Percentiles rank a stretch among this genome's conserved stretches.
These are phyloP conservation scores for Termitomyces heimii DNA, from an alignment of 768 basidiomycete species.

Conservation along the genomic window DNA sequence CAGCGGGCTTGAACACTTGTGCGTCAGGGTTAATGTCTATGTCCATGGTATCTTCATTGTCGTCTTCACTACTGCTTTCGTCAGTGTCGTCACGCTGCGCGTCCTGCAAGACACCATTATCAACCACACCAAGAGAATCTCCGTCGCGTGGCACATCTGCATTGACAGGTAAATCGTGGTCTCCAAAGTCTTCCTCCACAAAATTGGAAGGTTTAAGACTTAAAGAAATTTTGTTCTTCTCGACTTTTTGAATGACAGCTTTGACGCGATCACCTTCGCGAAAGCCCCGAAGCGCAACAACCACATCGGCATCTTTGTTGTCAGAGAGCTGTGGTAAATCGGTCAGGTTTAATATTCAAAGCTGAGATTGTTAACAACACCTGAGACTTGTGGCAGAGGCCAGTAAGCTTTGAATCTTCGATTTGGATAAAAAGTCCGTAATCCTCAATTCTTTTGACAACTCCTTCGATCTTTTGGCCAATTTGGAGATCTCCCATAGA, in stretches of 20 bases:
- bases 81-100: slow-evolving; percentile 16
- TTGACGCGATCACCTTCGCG: slow-evolving; percentile 84
- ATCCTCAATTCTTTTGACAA: slow-evolving; percentile 75
- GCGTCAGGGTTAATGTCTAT: slow-evolving; percentile 34
- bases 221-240: slow-evolving; percentile 75
- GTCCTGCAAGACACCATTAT: slow-evolving; percentile 19
- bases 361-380: slow-evolving; percentile 32
- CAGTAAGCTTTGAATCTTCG: slow-evolving; percentile 76
- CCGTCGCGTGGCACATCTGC: slow-evolving; percentile 12
- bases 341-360: background rate
- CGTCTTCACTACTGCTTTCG: slow-evolving; percentile 16
- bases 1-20: slow-evolving; percentile 16
- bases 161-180: slow-evolving; percentile 25
- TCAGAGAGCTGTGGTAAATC: slow-evolving; percentile 67
- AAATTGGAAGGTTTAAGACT: slow-evolving; percentile 91
- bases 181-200: slow-evolving; percentile 53
- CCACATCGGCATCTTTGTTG: slow-evolving; percentile 74
- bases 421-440: slow-evolving; percentile 95
- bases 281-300: slow-evolving; percentile 74
- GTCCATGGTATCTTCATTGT: slow-evolving; percentile 36
- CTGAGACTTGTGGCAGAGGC: slow-evolving; percentile 93
- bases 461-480: slow-evolving; percentile 78
- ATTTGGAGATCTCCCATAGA: slow-evolving; percentile 54
- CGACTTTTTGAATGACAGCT: slow-evolving; percentile 66
- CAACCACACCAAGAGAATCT: slow-evolving; percentile 1